Evolutionary conservation across 2,329 filamentous ascomycete genomes (phyloP), one percentile per base, ranked within the genome.

Genomic region (Trichoderma sp.): DNA sequence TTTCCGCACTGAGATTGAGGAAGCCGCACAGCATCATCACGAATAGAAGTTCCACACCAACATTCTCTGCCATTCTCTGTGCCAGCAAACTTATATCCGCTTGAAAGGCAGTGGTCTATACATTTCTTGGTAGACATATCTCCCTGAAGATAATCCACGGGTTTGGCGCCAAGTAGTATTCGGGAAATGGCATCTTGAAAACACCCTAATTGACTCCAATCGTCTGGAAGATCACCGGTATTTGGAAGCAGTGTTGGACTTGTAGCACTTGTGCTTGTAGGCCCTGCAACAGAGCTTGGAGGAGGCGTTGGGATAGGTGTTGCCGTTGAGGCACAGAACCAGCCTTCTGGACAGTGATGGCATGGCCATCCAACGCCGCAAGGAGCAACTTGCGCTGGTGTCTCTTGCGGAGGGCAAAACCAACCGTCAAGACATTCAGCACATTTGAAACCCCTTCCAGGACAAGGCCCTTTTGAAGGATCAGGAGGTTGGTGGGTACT

Each of bases 41-140:
- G 76, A 39, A 79, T 76, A 3, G 72, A 72, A 12, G 74, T 74
- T 39, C 82, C 84, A 73, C 86, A 90, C 80, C 84, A 89, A 76
- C 87, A 89, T 74, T 88, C 84, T 23, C 78, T 77, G 8, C 79
- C 80, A 73, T 84, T 85, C 75, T 88, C 85, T 0, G 86, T 80
- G 6, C 86, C 87, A 6, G 86, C 86, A 72, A 85, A 82, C 3
- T 74, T 73, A 74, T 81, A 85, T 5, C 82, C 82, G 12, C 78
- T 78, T 15, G 74, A 75, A 4, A 76, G 75, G 78, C 87, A 89
- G 76, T 83, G 85, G 20, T 81, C 76, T 61, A 87, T 79, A 74
- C 87, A 89, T 62, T 76, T 81, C 70, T 83, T 79, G 4, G 86
- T 81, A 1, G 85, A 87, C 83, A 88, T 87, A 71, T 77, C 68